These are phyloP conservation scores for Actinomucor elegans DNA, from an alignment of 371 early-diverging fungal species.

Conservation along the genomic window DNA sequence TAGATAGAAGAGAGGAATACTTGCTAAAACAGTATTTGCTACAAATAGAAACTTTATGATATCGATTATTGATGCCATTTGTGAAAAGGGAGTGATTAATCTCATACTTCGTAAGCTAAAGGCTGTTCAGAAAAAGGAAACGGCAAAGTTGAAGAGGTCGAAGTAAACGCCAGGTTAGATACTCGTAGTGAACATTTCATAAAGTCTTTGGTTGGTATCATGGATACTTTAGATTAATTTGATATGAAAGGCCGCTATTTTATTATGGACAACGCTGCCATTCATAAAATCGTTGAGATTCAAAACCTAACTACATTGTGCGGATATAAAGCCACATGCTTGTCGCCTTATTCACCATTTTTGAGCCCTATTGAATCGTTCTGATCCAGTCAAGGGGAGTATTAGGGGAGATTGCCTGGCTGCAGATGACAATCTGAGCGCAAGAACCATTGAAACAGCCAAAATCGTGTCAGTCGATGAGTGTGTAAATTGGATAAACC, in stretches of 20 bases:
- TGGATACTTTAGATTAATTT: slow-evolving; percentile 15
- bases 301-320: slow-evolving; percentile 1
- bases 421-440: slow-evolving; percentile 8
- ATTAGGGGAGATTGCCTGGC: slow-evolving; percentile 17
- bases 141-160: slow-evolving; percentile 4
- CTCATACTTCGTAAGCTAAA: slow-evolving; percentile 11
- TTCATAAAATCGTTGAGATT: slow-evolving; percentile 11
- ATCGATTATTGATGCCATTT: slow-evolving; percentile 16
- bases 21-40: slow-evolving; percentile 11
- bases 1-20: slow-evolving; percentile 9
- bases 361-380: slow-evolving; percentile 14
- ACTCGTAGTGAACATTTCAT: too few relatives aligned
- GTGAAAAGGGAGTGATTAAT: slow-evolving; percentile 3
- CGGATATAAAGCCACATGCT: slow-evolving; percentile 13
- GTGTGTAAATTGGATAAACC: slow-evolving; percentile 14
- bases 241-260: slow-evolving; percentile 13
- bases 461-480: slow-evolving; percentile 5
- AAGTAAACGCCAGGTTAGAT: too few relatives aligned
- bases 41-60: slow-evolving; percentile 8
- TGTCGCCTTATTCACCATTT: slow-evolving; percentile 17
- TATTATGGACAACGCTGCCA: slow-evolving; percentile 14
- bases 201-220: neutral
- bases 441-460: slow-evolving; percentile 16
- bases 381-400: slow-evolving; percentile 12
- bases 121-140: slow-evolving; percentile 8